Evolutionary conservation across 371 early-diverging fungal species (phyloP).

Genomic region (Basidiobolus meristosporus): DNA sequence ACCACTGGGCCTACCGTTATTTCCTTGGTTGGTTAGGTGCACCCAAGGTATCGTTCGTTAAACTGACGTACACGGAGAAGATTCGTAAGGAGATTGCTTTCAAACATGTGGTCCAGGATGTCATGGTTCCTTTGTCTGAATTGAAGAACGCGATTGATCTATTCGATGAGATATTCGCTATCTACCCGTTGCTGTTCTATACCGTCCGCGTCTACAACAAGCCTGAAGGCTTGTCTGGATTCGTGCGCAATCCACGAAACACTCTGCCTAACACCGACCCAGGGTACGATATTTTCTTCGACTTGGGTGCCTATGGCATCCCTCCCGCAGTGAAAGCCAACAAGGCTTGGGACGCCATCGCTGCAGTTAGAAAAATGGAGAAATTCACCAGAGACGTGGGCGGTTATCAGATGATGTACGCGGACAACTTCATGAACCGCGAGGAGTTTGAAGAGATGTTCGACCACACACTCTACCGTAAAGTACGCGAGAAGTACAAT

Average conservation of each 20-base stretch:
- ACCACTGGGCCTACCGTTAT: slow-evolving; percentile 11
- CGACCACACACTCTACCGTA: slow-evolving; percentile 12
- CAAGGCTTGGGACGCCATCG: slow-evolving; percentile 5
- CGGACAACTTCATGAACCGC: slow-evolving; percentile 10
- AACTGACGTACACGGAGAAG: slow-evolving; percentile 11
- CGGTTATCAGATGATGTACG: slow-evolving; percentile 14
- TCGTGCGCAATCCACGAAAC: slow-evolving; percentile 2
- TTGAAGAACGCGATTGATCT: slow-evolving; percentile 11
- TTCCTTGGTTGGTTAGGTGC: slow-evolving; percentile 17
- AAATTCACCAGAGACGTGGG: slow-evolving; percentile 5
- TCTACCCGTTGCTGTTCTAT: slow-evolving; percentile 20
- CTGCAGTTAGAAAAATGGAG: slow-evolving; percentile 3
- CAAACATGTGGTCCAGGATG: slow-evolving; percentile 15
- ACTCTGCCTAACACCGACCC: slow-evolving; percentile 1
- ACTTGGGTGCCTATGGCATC: slow-evolving; percentile 10
- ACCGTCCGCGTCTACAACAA: slow-evolving; percentile 6
- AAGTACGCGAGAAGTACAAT: slow-evolving; percentile 5
- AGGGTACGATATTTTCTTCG: slow-evolving; percentile 7
- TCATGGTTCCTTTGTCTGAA: slow-evolving; percentile 13
- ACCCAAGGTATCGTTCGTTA: slow-evolving; percentile 14
- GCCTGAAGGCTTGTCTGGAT: slow-evolving; percentile 2
- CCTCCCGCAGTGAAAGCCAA: slow-evolving; percentile 3
- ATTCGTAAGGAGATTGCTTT: slow-evolving; percentile 10
- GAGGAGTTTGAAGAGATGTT: slow-evolving; percentile 19
- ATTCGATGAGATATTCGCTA: slow-evolving; percentile 11